Evolutionary conservation across 2,329 filamentous ascomycete species (phyloP).

Genomic region (Penicillium crustosum): DNA sequence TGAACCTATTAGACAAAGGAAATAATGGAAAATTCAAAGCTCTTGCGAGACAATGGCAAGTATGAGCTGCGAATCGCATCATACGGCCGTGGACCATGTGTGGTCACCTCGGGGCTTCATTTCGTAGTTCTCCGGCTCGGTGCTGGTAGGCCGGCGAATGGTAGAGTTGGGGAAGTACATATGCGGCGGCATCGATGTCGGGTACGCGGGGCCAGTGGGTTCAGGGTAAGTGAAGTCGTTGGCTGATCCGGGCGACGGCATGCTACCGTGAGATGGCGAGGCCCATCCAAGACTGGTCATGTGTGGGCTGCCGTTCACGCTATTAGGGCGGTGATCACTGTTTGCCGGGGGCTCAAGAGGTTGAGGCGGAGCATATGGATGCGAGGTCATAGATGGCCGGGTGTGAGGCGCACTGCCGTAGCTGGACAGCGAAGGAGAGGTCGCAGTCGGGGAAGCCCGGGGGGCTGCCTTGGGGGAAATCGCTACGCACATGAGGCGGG

Average conservation of each 20-base stretch:
- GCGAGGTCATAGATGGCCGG: slow-evolving; percentile 71
- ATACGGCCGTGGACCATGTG: slow-evolving; percentile 41
- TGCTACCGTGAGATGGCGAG: slow-evolving; percentile 72
- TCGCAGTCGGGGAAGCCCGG: slow-evolving; percentile 61
- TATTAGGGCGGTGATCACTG: slow-evolving; percentile 72
- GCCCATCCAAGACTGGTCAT: slow-evolving; percentile 81
- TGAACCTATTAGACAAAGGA: slow-evolving; percentile 24
- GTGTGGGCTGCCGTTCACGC: slow-evolving; percentile 81
- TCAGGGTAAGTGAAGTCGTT: slow-evolving; percentile 86
- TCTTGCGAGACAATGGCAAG: background rate
- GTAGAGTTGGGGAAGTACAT: slow-evolving; percentile 72
- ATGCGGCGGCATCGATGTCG: slow-evolving; percentile 52
- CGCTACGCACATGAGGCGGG: slow-evolving; percentile 76
- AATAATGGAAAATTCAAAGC: slow-evolving; percentile 12
- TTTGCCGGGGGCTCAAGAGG: slow-evolving; percentile 79
- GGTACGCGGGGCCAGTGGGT: slow-evolving; percentile 55
- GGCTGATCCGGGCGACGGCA: slow-evolving; percentile 66
- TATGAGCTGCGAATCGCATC: slow-evolving; percentile 11
- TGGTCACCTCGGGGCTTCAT: slow-evolving; percentile 52
- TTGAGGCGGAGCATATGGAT: slow-evolving; percentile 84
- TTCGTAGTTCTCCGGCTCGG: slow-evolving; percentile 68
- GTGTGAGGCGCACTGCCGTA: slow-evolving; percentile 53
- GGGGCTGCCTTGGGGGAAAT: slow-evolving; percentile 70
- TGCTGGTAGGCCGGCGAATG: slow-evolving; percentile 72
- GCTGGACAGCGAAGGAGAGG: slow-evolving; percentile 64